These are phyloP conservation scores for Myxozyma melibiosi DNA, from an alignment of 805 yeast species.

Conservation along the genomic window DNA sequence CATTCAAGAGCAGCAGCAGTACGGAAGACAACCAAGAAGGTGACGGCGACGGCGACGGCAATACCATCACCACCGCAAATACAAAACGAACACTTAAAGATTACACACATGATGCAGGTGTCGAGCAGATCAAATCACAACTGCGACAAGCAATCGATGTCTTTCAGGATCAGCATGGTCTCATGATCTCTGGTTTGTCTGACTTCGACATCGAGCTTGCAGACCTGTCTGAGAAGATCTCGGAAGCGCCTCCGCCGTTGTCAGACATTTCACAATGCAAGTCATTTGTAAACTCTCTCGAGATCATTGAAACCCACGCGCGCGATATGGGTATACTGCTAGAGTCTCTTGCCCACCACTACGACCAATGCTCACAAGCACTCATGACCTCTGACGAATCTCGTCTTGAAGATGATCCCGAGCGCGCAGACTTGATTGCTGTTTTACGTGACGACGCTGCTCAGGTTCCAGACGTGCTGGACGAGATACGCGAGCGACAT, in stretches of 20 bases:
- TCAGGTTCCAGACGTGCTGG: slow-evolving; percentile 39
- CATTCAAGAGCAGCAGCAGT: slow-evolving; percentile 30
- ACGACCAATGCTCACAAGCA: slow-evolving; percentile 67
- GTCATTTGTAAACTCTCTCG: slow-evolving; percentile 18
- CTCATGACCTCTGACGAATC: slow-evolving; percentile 43
- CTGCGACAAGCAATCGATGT: slow-evolving; percentile 42
- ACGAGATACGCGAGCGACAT: slow-evolving; percentile 26
- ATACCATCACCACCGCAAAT: neutral
- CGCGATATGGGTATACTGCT: slow-evolving; percentile 69
- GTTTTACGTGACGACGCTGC: slow-evolving; percentile 49
- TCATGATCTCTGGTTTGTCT: slow-evolving; percentile 35
- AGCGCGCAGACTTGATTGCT: slow-evolving; percentile 52
- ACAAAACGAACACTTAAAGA: slow-evolving; percentile 44
- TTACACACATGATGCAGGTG: slow-evolving; percentile 51
- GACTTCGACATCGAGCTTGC: slow-evolving; percentile 40
- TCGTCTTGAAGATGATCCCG: slow-evolving; percentile 37
- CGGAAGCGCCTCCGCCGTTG: slow-evolving; percentile 10
- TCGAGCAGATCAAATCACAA: slow-evolving; percentile 41
- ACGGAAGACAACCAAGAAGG: slow-evolving; percentile 11
- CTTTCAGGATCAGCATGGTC: slow-evolving; percentile 33
- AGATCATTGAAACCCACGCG: slow-evolving; percentile 48
- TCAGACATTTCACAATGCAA: neutral
- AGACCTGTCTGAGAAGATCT: slow-evolving; percentile 38
- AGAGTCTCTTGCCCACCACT: slow-evolving; percentile 75
- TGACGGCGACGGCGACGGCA: slow-evolving; percentile 25